Percentiles rank a stretch among this genome's conserved stretches.
phyloP scores from a whole-genome alignment of 352 stramenopile species.

The Globisporangium ultimum region DNA sequence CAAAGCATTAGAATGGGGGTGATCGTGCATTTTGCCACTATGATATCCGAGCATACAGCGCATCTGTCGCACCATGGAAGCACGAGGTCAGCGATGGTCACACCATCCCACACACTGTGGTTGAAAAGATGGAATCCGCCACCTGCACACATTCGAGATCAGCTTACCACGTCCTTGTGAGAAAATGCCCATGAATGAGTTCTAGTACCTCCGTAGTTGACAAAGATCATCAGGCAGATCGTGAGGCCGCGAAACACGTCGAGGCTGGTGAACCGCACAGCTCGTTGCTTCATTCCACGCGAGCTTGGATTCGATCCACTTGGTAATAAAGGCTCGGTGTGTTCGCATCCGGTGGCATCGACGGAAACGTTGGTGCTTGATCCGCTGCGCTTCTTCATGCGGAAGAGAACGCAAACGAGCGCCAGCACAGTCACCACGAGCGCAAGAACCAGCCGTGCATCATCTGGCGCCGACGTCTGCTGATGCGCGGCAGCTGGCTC shows the following conservation, averaged over 20 bases:
- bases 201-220: slow-evolving; percentile 79
- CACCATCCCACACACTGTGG: slow-evolving; percentile 76
- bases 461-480: background rate
- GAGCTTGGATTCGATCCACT: background rate
- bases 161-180: background rate
- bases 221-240: slow-evolving; percentile 83
- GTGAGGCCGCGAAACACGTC: slow-evolving; percentile 77
- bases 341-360: background rate
- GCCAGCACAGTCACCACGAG: background rate
- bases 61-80: slow-evolving; percentile 61
- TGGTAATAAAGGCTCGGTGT: slow-evolving; percentile 8
- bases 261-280: slow-evolving; percentile 33
- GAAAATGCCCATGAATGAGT: no score
- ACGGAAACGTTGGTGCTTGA: background rate
- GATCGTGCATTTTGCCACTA: background rate
- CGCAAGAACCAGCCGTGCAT: background rate
- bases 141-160: slow-evolving; percentile 17
- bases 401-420: background rate
- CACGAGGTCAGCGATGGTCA: slow-evolving; percentile 68
- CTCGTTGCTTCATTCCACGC: background rate
- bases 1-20: background rate
- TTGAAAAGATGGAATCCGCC: slow-evolving; percentile 57
- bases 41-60: background rate
- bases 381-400: background rate
- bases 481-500: background rate